Evolutionary conservation across 169 alveolate genomes (phyloP).

Genomic region (Babesia ovata): DNA sequence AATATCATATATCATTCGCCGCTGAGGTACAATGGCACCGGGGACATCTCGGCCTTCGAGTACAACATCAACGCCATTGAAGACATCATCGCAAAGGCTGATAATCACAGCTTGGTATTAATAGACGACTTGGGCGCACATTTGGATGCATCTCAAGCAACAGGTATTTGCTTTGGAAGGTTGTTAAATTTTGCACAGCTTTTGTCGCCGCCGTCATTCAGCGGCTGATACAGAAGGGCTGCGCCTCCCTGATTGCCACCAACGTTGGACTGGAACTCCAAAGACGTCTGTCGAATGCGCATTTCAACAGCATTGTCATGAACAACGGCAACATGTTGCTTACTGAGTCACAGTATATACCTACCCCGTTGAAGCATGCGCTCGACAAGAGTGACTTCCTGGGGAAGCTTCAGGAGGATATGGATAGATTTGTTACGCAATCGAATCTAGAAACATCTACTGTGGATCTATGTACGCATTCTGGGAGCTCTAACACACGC

Average conservation of each 20-base stretch:
- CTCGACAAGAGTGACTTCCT: not conserved
- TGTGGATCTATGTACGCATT: no score
- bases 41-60: not conserved
- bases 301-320: not conserved
- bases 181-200: not conserved
- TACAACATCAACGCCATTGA: not conserved
- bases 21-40: not conserved
- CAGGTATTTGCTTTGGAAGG: not conserved
- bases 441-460: not conserved
- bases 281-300: not conserved
- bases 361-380: not conserved
- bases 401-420: not conserved
- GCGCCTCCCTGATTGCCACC: conserved; percentile 10
- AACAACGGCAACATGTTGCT: not conserved
- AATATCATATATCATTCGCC: not conserved
- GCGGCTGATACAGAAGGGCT: not conserved
- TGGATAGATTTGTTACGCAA: not conserved
- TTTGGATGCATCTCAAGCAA: conserved; percentile 4
- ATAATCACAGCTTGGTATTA: not conserved
- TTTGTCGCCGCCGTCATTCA: not conserved
- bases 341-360: not conserved
- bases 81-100: conserved; percentile 3
- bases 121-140: conserved; percentile 24
- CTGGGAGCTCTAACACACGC: no score
- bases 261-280: not conserved